Evolutionary conservation across 352 stramenopile genomes (phyloP).

Genomic region (Phytophthora agathidicida): DNA sequence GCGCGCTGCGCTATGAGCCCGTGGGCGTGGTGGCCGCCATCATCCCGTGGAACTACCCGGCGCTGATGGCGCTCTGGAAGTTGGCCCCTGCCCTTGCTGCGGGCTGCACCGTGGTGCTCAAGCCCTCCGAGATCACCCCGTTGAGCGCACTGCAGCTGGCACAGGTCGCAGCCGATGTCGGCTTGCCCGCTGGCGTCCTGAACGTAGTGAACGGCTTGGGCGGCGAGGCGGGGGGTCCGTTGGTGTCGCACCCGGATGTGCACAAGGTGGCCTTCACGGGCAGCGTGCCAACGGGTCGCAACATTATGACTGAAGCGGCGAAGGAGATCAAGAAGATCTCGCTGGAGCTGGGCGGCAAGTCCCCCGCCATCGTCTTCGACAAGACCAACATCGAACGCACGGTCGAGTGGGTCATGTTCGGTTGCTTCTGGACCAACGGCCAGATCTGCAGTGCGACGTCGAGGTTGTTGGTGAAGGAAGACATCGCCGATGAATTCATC

Average conservation of each 20-base stretch:
- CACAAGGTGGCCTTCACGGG: constrained; percentile 41
- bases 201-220: constrained; percentile 78
- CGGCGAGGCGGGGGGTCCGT: constrained; percentile 57
- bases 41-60: constrained; percentile 51
- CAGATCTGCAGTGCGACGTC: constrained; percentile 84
- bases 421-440: constrained; percentile 62
- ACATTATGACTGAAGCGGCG: constrained; percentile 23
- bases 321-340: constrained; percentile 39
- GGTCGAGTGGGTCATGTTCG: constrained; percentile 78
- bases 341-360: constrained; percentile 83
- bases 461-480: constrained; percentile 76
- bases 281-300: constrained; percentile 20
- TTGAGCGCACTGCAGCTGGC: constrained; percentile 83
- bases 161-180: constrained; percentile 63
- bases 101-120: constrained; percentile 87
- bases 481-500: constrained; percentile 73
- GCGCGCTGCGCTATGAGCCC: constrained; percentile 63
- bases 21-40: constrained; percentile 73
- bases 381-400: constrained; percentile 65
- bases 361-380: constrained; percentile 88
- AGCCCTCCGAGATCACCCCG: constrained; percentile 90
- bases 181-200: constrained; percentile 61
- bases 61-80: constrained; percentile 75
- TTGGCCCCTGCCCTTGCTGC: constrained; percentile 89
- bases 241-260: constrained; percentile 60